Evolutionary conservation across 176 grass and related monocot species (phyloP).

Genomic region (Phoenix dactylifera): DNA sequence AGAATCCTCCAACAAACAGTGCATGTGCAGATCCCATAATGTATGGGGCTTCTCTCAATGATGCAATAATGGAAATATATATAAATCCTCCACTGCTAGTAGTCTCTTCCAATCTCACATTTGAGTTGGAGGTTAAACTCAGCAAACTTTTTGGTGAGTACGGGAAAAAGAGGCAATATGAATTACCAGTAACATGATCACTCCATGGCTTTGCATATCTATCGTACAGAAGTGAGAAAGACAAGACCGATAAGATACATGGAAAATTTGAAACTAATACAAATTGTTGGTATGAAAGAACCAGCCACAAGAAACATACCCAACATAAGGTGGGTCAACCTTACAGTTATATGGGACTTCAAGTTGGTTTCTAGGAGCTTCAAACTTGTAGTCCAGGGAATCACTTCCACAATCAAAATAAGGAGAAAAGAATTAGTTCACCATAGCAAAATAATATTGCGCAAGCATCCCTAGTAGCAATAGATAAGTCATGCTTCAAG

Average conservation of each 20-base stretch:
- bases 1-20: conserved; percentile 60
- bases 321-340: conserved; percentile 77
- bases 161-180: conserved; percentile 72
- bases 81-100: conserved; percentile 24
- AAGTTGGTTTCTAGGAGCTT: conserved; percentile 31
- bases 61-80: conserved; percentile 52
- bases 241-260: not conserved
- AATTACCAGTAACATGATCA: conserved; percentile 41
- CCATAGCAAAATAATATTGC: not conserved
- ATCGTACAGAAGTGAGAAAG: not conserved
- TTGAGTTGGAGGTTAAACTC: conserved; percentile 35
- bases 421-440: not conserved
- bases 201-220: conserved; percentile 73
- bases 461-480: too few relatives aligned
- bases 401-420: conserved; percentile 30
- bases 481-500: too few relatives aligned
- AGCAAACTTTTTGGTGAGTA: conserved; percentile 53
- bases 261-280: not conserved
- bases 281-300: not conserved
- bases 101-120: conserved; percentile 20
- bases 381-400: conserved; percentile 23
- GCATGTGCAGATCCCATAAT: conserved; percentile 57
- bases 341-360: conserved; percentile 54
- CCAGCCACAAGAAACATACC: conserved; percentile 37
- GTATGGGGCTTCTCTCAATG: conserved; percentile 50